These are phyloP conservation scores for Barnettozyma sucrosica DNA, from an alignment of 805 yeast species.

Conservation along the genomic window DNA sequence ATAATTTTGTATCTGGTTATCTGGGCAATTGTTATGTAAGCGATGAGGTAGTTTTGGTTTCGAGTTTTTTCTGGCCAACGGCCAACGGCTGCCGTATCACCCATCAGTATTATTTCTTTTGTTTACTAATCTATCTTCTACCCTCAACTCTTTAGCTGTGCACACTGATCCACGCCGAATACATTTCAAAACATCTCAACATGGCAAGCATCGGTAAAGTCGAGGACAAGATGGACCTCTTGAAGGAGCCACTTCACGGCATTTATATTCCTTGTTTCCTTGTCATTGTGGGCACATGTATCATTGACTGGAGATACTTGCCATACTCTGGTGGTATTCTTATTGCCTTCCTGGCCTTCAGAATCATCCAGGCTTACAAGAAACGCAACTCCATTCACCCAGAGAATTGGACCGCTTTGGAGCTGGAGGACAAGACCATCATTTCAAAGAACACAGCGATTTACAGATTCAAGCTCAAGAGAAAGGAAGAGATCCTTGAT, in stretches of 20 bases:
- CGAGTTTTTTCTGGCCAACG: too few relatives aligned
- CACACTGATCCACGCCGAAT: neutral
- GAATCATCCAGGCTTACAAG: conserved; percentile 32
- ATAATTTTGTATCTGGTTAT: too few relatives aligned
- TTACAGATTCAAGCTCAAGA: conserved; percentile 61
- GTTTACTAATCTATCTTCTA: too few relatives aligned
- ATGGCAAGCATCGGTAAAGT: neutral
- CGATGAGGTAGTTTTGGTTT: too few relatives aligned
- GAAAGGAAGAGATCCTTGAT: conserved; percentile 54
- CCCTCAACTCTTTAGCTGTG: neutral
- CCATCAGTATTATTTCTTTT: too few relatives aligned
- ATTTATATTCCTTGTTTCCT: conserved; percentile 64
- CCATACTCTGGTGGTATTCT: conserved; percentile 38
- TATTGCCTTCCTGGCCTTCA: conserved; percentile 33
- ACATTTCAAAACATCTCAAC: neutral
- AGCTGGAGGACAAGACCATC: conserved; percentile 67
- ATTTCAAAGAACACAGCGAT: conserved; percentile 66
- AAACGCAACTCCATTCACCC: conserved; percentile 40
- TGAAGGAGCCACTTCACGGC: conserved; percentile 71
- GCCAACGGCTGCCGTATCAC: too few relatives aligned
- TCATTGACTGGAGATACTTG: conserved; percentile 45
- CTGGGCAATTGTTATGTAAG: too few relatives aligned
- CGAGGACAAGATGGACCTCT: conserved; percentile 43
- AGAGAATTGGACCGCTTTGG: conserved; percentile 58
- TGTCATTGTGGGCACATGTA: conserved; percentile 51